Evolutionary conservation across 192 early-diverging fungal genomes (phyloP).

Genomic region (Entomortierella beljakovae): DNA sequence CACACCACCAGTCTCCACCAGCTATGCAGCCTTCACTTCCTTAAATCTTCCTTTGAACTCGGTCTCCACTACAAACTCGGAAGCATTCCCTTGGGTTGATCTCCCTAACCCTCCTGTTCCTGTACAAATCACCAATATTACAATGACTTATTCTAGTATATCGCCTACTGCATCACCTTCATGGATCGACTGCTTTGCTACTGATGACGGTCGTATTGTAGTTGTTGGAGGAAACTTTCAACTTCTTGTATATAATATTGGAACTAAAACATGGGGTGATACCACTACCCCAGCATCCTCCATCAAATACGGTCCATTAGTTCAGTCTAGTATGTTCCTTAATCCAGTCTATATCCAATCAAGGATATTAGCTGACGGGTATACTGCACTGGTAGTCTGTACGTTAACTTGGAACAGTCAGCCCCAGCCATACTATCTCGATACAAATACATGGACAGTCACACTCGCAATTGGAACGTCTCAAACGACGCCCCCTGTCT

Average conservation of each 20-base stretch:
- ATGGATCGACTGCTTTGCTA: slow-evolving; percentile 51
- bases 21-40: slow-evolving; percentile 38
- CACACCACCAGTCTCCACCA: slow-evolving; percentile 28
- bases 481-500: slow-evolving; percentile 22
- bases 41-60: slow-evolving; percentile 26
- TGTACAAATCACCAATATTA: slow-evolving; percentile 35
- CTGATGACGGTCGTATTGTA: slow-evolving; percentile 39
- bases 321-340: slow-evolving; percentile 23
- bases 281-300: background rate
- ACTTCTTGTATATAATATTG: slow-evolving; percentile 28
- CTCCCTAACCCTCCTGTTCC: slow-evolving; percentile 31
- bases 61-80: slow-evolving; percentile 1
- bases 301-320: slow-evolving; percentile 26
- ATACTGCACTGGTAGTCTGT: slow-evolving; percentile 42
- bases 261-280: slow-evolving; percentile 7
- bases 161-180: slow-evolving; percentile 15
- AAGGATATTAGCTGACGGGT: slow-evolving; percentile 37
- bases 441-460: slow-evolving; percentile 32
- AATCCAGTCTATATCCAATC: slow-evolving; percentile 46
- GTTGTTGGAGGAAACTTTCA: slow-evolving; percentile 44
- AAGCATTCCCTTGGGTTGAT: slow-evolving; percentile 33
- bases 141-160: slow-evolving; percentile 27
- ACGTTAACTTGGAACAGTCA: slow-evolving; percentile 51
- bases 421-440: slow-evolving; percentile 50
- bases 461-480: slow-evolving; percentile 43